Conservation (phyloP, 345 rosid species). For the Eucalyptus albens region DNA sequence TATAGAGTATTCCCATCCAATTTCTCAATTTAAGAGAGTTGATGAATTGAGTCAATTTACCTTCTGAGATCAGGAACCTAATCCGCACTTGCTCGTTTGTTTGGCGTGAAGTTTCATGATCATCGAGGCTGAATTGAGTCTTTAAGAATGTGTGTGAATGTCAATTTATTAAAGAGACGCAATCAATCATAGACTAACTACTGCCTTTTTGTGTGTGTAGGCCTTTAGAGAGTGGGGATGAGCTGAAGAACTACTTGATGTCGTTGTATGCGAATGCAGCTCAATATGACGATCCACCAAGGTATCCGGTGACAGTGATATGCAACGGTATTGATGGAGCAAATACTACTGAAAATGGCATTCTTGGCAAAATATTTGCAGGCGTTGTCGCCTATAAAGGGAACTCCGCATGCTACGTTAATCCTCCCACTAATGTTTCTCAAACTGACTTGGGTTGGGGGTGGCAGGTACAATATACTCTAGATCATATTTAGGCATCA, state of each 20-base stretch:
- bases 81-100: fast-evolving
- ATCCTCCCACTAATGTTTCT: not conserved
- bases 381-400: constrained; percentile 4
- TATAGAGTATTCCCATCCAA: no score
- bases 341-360: not conserved
- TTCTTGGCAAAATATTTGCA: constrained; percentile 13
- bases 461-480: constrained; percentile 25
- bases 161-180: not conserved
- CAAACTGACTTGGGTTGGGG: constrained; percentile 4
- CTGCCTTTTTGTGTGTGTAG: not conserved
- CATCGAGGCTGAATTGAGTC: not conserved
- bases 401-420: constrained; percentile 1
- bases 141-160: not conserved
- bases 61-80: not conserved
- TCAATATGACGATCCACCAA: no score
- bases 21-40: not conserved
- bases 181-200: not conserved
- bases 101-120: not conserved
- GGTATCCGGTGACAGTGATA: not conserved
- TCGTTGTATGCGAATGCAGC: no score
- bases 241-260: constrained; percentile 9
- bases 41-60: not conserved
- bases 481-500: not conserved
- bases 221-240: not conserved
- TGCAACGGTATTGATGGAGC: not conserved